Evolutionary conservation across 2,329 filamentous ascomycete species (phyloP), one percentile per base, ranked within the genome.

Genomic region (Trichoderma gracile): DNA sequence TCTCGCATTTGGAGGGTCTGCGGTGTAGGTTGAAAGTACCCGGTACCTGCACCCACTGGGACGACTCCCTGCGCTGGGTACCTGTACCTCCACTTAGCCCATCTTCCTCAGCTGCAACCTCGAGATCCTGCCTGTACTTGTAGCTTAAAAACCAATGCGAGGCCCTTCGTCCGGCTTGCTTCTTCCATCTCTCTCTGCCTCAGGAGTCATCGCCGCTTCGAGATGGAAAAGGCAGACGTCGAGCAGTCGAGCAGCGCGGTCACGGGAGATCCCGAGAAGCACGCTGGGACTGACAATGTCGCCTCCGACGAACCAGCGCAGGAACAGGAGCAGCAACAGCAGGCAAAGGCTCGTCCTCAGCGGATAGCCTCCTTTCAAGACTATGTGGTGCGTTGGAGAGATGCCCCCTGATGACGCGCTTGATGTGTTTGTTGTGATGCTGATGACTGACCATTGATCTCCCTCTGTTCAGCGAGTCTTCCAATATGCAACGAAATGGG

Each of bases 401-500:
- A 49, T 27, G 5, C 30, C n/a, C n/a, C 8, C 15, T 15, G 15
- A 23, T 19, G 5, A 10, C 17, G 27, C 3, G 4, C n/a, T 9
- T 25, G 21, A 15, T 12, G 23, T n/a, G 23, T 10, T 27, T n/a
- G 45, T 10, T 21, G 19, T 21, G 25, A n/a, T 53, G n/a, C 43
- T 43, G 30, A 62, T 30, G 19, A 19, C 43, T 12, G 19, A 19
- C 43, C 12, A 27, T 63, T 23, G 9, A 33, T n/a, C 33, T 19
- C 17, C 6, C 30, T 17, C 25, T 50, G 5, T 10, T 7, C 56
- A 82, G 77, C 78, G 84, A 63, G 75, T 86, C 47, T 86, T 86
- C 68, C 73, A 73, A 19, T 86, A 86, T 75, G 83, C 82, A 19
- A 81, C 75, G n/a, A 78, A 76, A 70, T 82, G 79, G 79, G 84